These are phyloP conservation scores for Pharnaceum exiguum DNA, from an alignment of 148 eudicot species.

Conservation along the genomic window DNA sequence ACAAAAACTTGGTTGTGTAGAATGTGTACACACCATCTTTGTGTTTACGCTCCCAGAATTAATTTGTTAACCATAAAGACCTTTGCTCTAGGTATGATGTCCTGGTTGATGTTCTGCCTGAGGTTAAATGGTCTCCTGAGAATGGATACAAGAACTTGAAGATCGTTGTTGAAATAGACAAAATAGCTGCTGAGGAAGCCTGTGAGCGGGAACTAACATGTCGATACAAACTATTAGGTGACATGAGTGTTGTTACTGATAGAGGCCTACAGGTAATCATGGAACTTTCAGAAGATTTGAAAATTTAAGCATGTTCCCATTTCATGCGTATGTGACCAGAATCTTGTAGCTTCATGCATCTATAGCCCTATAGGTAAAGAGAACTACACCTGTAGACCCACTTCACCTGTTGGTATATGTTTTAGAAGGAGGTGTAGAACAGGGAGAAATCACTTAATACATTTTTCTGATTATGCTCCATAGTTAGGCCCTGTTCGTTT, in stretches of 20 bases:
- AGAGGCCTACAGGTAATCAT: conserved; percentile 81
- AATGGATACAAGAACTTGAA: conserved; percentile 83
- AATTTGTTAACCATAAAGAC: not conserved
- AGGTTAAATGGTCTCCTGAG: conserved; percentile 82
- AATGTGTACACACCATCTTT: not conserved
- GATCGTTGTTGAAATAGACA: conserved; percentile 82
- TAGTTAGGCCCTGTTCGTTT: no score
- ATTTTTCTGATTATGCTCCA: no score
- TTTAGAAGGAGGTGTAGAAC: no score
- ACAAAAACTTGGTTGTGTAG: not conserved
- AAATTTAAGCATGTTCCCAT: not conserved
- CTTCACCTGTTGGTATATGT: no score
- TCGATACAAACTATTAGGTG: conserved; percentile 72
- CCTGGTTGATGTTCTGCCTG: conserved; percentile 80
- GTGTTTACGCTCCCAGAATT: no score
- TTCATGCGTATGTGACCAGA: not conserved
- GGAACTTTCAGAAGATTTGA: not conserved
- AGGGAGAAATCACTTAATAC: no score
- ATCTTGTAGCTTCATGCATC: no score
- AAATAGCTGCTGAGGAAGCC: conserved; percentile 73
- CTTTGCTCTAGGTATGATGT: conserved; percentile 67
- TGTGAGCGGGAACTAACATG: conserved; percentile 73
- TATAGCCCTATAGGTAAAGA: no score
- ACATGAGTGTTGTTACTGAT: conserved; percentile 72
- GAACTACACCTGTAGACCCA: no score